Base-by-base conservation (phyloP, 768 basidiomycete species). In the Chalciporus pseudorubinellus region DNA sequence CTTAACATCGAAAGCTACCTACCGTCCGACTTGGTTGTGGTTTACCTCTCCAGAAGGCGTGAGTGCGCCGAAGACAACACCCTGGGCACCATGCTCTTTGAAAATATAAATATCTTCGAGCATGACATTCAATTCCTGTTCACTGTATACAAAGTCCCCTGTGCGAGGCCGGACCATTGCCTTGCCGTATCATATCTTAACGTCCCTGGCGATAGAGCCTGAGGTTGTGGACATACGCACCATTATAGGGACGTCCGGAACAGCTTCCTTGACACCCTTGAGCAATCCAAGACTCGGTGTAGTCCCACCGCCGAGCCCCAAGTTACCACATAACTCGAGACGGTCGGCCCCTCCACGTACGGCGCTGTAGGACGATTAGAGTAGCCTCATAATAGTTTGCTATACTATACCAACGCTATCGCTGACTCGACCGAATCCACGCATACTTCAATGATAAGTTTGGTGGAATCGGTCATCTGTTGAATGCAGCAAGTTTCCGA, bases 261-360 rank as follows among this genome's bases (percentile, higher is more conserved):
- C 70, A 3, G 69, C 74, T 26, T 70, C 72, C 51, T 77, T 75
- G 39, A 92, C 78, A 3, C 76, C 68, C 58, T 70, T 82, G 33
- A 90, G 70, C 29, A 92, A 75, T 0, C 91, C 92, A n/a, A 87
- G 56, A 52, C 81, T 87, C 5, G 92, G 91, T 0, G 92, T 93
- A 16, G 83, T 87, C 9, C 92, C 92, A 19, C 92, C 92, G 20
- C 90, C 92, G 22, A 80, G 58, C 4, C 76, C 80, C 18, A 91
- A 72, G 63, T 85, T 87, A 6, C 74, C 78, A 59, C 89, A 92
- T 12, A 92, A 65, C 62, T 91, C 88, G n/a, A 92, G 76, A 55
- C 88, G 78, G 65, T 89, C 75, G 42, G 87, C 86, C 10, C 88
- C 87, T 29, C 80, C 88, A 36, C 71, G 64, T n/a, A 81, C 72